Conservation (phyloP, 257 asterid genomes). For the Osmanthus fragrans region DNA sequence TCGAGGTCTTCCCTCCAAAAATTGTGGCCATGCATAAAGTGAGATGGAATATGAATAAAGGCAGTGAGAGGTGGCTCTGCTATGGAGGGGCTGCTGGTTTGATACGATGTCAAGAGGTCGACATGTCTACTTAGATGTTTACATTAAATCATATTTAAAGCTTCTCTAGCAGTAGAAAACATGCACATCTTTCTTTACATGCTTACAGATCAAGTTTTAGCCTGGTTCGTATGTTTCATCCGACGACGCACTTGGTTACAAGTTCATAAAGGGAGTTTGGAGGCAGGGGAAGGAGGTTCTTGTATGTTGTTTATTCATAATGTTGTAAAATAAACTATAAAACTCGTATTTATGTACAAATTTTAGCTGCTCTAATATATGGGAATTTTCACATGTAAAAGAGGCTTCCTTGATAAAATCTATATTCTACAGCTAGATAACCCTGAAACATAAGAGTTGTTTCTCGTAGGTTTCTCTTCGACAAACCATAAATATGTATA, state of each 20-base stretch:
- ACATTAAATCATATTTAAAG: not conserved
- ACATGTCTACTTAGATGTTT: constrained; percentile 17
- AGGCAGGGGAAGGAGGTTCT: not conserved
- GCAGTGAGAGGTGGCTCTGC: constrained; percentile 85
- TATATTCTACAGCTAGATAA: too few relatives aligned
- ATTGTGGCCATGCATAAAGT: constrained; percentile 68
- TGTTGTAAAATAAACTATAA: too few relatives aligned
- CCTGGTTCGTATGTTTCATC: not conserved
- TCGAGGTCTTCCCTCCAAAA: constrained; percentile 61
- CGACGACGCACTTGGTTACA: not conserved
- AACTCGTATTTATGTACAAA: too few relatives aligned
- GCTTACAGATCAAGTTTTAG: not conserved
- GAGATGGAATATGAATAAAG: constrained; percentile 83
- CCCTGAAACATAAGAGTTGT: too few relatives aligned
- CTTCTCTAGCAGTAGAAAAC: not conserved
- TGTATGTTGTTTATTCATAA: too few relatives aligned
- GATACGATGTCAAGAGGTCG: constrained; percentile 67
- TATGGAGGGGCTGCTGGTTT: constrained; percentile 92
- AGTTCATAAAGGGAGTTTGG: not conserved
- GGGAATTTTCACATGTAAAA: too few relatives aligned
- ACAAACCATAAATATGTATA: constrained; percentile 13
- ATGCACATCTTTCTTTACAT: not conserved
- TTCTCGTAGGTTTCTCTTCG: constrained; percentile 13
- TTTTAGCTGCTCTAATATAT: too few relatives aligned
- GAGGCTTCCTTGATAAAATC: too few relatives aligned